Conservation (phyloP, 345 rosid species). For the Hevea brasiliensis region DNA sequence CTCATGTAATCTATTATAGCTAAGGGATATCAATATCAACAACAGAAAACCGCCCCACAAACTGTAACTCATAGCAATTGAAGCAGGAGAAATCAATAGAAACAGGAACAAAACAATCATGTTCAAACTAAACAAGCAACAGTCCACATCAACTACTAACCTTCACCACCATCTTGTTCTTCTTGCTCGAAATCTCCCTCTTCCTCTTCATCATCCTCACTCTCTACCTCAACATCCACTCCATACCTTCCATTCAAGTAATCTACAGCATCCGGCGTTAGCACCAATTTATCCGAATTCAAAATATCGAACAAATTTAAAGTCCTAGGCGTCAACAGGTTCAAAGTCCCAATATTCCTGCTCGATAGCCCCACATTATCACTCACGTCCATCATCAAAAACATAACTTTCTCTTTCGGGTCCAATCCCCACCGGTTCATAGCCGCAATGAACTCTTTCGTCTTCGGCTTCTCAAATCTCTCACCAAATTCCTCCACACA, state of each 20-base stretch:
- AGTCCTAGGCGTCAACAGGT: slow-evolving; percentile 84
- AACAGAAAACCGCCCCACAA: not conserved
- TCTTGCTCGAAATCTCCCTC: slow-evolving; percentile 30
- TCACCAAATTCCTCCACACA: slow-evolving; percentile 89
- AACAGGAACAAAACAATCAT: not conserved
- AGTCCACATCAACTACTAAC: slow-evolving; percentile 33
- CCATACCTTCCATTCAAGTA: slow-evolving; percentile 76
- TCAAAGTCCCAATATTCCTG: slow-evolving; percentile 84
- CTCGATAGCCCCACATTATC: slow-evolving; percentile 63
- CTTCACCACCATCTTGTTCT: slow-evolving; percentile 40
- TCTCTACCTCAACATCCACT: slow-evolving; percentile 36
- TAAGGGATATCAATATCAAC: not conserved
- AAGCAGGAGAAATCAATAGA: not conserved
- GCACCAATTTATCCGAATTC: slow-evolving; percentile 78
- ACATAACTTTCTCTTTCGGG: slow-evolving; percentile 82
- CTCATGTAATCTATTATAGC: not conserved
- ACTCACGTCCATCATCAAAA: slow-evolving; percentile 67
- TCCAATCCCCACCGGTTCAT: slow-evolving; percentile 88
- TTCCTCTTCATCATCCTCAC: slow-evolving; percentile 38
- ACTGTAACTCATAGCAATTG: not conserved
- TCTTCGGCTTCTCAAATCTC: slow-evolving; percentile 72
- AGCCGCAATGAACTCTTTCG: slow-evolving; percentile 76
- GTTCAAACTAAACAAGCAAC: not conserved
- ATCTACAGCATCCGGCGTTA: slow-evolving; percentile 72
- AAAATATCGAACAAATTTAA: slow-evolving; percentile 83